Percentiles rank a stretch among this genome's conserved stretches.
Evolutionary conservation across 805 yeast genomes (phyloP).

Genomic region (Wickerhamomyces pijperi): DNA sequence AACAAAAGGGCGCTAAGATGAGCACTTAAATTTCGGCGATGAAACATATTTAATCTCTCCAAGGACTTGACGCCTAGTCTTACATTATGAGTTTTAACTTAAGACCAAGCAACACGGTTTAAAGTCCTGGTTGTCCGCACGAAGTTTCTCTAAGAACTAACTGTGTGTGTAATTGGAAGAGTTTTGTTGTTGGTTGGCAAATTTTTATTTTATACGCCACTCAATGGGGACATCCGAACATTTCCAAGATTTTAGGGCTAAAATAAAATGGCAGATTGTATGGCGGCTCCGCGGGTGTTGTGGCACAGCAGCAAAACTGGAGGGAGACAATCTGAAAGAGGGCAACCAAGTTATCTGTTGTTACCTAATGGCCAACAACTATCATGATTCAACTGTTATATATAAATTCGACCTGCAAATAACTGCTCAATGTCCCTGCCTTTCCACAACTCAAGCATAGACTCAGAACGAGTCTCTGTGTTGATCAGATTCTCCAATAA

Average conservation of each 20-base stretch:
- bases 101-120: conserved; percentile 58
- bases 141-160: conserved; percentile 1
- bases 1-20: conserved; percentile 62
- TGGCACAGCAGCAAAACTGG: too few relatives aligned
- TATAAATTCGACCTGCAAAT: too few relatives aligned
- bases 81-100: conserved; percentile 15
- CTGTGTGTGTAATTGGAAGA: not conserved
- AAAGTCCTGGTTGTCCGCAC: conserved; percentile 75
- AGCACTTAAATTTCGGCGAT: conserved; percentile 23
- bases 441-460: not conserved
- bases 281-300: not conserved
- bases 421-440: not conserved
- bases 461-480: conserved; percentile 6
- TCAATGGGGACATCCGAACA: not conserved
- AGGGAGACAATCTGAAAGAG: too few relatives aligned
- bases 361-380: too few relatives aligned
- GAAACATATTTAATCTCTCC: conserved; percentile 41
- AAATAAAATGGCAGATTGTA: not conserved
- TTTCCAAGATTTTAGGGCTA: not conserved
- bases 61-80: conserved; percentile 57
- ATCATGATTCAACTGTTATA: too few relatives aligned
- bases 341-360: too few relatives aligned
- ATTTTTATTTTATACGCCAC: not conserved
- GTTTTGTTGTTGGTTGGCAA: too few relatives aligned
- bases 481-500: conserved; percentile 37